These are phyloP conservation scores for Zygoascus sp. DNA, from an alignment of 1,139 yeast species.

Conservation along the genomic window DNA sequence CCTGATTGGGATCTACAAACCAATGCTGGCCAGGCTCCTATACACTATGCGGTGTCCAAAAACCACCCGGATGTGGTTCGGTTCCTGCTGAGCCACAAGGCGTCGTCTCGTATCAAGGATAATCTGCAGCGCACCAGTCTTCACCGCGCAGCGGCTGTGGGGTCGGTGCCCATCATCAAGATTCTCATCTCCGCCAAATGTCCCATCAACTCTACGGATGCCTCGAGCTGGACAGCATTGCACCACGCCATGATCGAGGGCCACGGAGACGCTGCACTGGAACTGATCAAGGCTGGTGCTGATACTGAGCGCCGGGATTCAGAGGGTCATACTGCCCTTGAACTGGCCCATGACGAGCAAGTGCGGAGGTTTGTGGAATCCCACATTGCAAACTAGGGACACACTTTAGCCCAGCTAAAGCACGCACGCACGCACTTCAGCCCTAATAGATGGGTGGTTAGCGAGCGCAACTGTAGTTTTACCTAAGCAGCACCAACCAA, in stretches of 20 bases:
- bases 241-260: conserved; percentile 95
- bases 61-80: conserved; percentile 51
- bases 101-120: conserved; percentile 64
- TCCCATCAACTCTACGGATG: conserved; percentile 65
- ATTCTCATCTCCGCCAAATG: conserved; percentile 51
- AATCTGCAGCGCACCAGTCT: conserved; percentile 60
- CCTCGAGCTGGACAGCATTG: conserved; percentile 76
- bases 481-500: too few relatives aligned
- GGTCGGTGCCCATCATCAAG: conserved; percentile 53
- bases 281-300: conserved; percentile 63
- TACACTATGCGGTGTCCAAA: conserved; percentile 76
- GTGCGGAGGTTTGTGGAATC: conserved; percentile 40
- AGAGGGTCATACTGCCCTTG: conserved; percentile 55
- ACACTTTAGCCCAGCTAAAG: too few relatives aligned
- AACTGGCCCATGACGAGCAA: conserved; percentile 60
- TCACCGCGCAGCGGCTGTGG: conserved; percentile 81
- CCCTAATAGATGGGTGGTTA: too few relatives aligned
- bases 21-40: conserved; percentile 62
- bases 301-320: conserved; percentile 45
- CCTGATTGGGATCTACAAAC: conserved; percentile 55
- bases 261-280: conserved; percentile 68
- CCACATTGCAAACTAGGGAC: too few relatives aligned
- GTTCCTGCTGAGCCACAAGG: conserved; percentile 50
- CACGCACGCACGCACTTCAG: too few relatives aligned
- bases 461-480: too few relatives aligned